These are phyloP conservation scores for Trichophyton rubrum DNA, from an alignment of 2,329 filamentous ascomycete genomes.

Conservation along the genomic window DNA sequence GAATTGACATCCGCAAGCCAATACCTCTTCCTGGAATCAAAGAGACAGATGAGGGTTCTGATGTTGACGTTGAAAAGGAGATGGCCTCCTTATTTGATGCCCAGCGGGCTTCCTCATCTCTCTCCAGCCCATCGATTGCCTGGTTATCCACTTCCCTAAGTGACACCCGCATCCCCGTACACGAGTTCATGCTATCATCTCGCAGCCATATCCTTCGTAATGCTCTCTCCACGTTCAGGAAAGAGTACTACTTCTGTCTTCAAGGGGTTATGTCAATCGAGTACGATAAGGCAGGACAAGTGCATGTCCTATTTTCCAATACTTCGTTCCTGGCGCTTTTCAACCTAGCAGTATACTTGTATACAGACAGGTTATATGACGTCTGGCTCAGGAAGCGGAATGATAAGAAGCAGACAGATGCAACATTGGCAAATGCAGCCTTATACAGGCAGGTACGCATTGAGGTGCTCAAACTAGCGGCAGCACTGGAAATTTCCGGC, in stretches of 20 bases:
- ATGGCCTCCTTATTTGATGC: neutral
- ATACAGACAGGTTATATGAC: conserved; percentile 67
- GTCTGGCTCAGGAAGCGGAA: conserved; percentile 72
- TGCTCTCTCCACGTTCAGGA: conserved; percentile 47
- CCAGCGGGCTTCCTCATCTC: conserved; percentile 19
- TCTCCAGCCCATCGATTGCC: conserved; percentile 22
- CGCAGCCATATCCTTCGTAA: conserved; percentile 58
- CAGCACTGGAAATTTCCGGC: conserved; percentile 53
- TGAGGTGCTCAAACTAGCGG: conserved; percentile 79
- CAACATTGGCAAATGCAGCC: conserved; percentile 50
- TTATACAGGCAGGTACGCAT: conserved; percentile 67
- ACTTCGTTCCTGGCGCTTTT: conserved; percentile 68
- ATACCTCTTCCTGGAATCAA: neutral
- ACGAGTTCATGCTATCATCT: conserved; percentile 66
- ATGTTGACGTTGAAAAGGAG: neutral
- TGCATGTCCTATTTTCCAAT: conserved; percentile 52
- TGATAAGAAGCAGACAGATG: conserved; percentile 43
- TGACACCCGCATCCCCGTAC: conserved; percentile 61
- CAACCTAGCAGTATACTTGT: conserved; percentile 67
- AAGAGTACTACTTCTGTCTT: conserved; percentile 43
- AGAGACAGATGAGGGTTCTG: neutral
- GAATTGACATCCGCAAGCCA: conserved; percentile 27
- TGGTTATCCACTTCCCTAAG: conserved; percentile 47
- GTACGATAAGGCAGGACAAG: conserved; percentile 38
- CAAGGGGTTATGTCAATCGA: conserved; percentile 50